Evolutionary conservation across 2,329 filamentous ascomycete species (phyloP).

Genomic region (Phialophora macrospora): DNA sequence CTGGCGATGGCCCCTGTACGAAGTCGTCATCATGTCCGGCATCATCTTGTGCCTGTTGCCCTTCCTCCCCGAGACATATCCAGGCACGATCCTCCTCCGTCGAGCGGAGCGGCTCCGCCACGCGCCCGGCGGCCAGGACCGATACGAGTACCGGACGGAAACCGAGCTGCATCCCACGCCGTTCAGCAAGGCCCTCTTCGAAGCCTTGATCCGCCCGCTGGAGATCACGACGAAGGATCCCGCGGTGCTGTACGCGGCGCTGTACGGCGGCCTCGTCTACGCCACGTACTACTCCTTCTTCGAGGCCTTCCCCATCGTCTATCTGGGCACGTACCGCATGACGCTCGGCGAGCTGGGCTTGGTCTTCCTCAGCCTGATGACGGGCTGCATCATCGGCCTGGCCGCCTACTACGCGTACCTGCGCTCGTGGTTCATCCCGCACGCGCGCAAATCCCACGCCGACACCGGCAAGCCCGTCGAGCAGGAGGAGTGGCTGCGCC

Average conservation of each 20-base stretch:
- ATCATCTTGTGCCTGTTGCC: conserved; percentile 63
- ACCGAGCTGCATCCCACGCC: conserved; percentile 62
- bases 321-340: conserved; percentile 64
- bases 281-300: conserved; percentile 61
- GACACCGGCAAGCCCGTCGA: conserved; percentile 53
- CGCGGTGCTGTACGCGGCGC: conserved; percentile 63
- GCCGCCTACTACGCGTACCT: conserved; percentile 56
- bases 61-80: conserved; percentile 68
- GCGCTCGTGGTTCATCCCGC: conserved; percentile 52
- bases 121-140: conserved; percentile 60
- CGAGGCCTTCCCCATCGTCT: conserved; percentile 69
- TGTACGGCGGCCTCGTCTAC: conserved; percentile 65
- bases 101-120: conserved; percentile 65
- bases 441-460: conserved; percentile 51
- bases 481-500: conserved; percentile 58
- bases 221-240: conserved; percentile 60
- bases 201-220: conserved; percentile 24
- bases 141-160: conserved; percentile 45
- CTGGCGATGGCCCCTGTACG: conserved; percentile 64
- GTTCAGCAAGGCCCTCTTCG: conserved; percentile 55
- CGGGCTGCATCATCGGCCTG: conserved; percentile 60
- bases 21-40: conserved; percentile 65
- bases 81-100: conserved; percentile 63
- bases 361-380: conserved; percentile 64
- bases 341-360: conserved; percentile 62